These are phyloP conservation scores for Skeletonema grethae DNA, from an alignment of 108 stramenopile genomes.

Conservation along the genomic window DNA sequence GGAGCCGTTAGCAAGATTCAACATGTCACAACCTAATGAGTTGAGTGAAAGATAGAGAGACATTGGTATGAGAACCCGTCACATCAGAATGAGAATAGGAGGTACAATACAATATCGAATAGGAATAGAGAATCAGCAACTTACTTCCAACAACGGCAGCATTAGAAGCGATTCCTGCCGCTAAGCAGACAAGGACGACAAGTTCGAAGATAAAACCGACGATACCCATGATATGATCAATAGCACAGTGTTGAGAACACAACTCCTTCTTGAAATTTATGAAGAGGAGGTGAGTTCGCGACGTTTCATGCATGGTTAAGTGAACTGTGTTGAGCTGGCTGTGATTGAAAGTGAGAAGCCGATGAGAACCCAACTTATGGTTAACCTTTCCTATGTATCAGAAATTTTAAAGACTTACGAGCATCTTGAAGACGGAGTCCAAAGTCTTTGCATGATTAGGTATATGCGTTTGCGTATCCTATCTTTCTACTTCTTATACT, in stretches of 20 bases:
- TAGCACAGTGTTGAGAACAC: not conserved
- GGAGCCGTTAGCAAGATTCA: not conserved
- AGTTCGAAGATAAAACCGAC: conserved; percentile 24
- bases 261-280: not conserved
- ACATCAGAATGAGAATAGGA: not conserved
- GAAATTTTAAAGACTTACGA: too few relatives aligned
- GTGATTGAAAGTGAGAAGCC: too few relatives aligned
- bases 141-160: conserved; percentile 4
- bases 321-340: too few relatives aligned
- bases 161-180: conserved; percentile 9
- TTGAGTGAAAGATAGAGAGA: not conserved
- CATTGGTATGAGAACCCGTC: too few relatives aligned
- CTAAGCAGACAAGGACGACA: conserved; percentile 17
- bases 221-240: conserved; percentile 13
- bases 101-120: not conserved
- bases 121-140: not conserved
- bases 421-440: too few relatives aligned
- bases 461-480: not conserved
- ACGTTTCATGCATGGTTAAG: too few relatives aligned
- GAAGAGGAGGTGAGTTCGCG: too few relatives aligned
- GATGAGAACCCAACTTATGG: not conserved
- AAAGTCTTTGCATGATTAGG: too few relatives aligned
- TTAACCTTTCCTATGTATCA: not conserved
- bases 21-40: not conserved
- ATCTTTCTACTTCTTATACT: not conserved